phyloP scores from a whole-genome alignment of 2,329 filamentous ascomycete genomes.

The Xylariomycetidae sp. region DNA sequence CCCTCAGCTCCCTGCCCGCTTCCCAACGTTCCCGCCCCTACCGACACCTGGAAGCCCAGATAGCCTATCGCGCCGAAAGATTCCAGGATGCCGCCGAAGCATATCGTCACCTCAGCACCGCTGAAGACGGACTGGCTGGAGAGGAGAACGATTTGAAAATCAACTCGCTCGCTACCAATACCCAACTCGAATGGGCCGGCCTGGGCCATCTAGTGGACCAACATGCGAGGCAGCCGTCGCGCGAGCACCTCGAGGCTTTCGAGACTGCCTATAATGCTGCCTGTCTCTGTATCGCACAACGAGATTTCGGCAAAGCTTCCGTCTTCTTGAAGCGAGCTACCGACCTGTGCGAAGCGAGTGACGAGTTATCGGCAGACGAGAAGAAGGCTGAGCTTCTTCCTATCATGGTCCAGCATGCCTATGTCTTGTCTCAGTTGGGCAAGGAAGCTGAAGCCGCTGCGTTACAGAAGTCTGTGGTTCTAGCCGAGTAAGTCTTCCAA shows the following conservation, averaged over 20 bases:
- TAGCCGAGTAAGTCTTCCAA: slow-evolving; percentile 45
- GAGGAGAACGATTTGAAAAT: slow-evolving; percentile 73
- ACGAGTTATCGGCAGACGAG: slow-evolving; percentile 70
- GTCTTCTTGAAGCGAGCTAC: slow-evolving; percentile 65
- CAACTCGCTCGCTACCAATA: slow-evolving; percentile 67
- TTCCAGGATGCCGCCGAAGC: slow-evolving; percentile 62
- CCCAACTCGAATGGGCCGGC: slow-evolving; percentile 69
- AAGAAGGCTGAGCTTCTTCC: slow-evolving; percentile 70
- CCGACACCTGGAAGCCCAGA: slow-evolving; percentile 57
- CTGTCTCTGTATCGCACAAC: slow-evolving; percentile 66
- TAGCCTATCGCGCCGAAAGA: slow-evolving; percentile 69
- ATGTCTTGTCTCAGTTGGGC: slow-evolving; percentile 63
- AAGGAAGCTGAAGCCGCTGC: slow-evolving; percentile 61
- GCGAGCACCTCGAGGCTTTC: slow-evolving; percentile 68
- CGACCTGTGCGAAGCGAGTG: slow-evolving; percentile 66
- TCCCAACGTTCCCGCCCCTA: slow-evolving; percentile 27
- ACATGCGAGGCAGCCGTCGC: slow-evolving; percentile 50
- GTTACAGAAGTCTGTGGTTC: slow-evolving; percentile 57
- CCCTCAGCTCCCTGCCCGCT: slow-evolving; percentile 30
- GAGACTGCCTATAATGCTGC: slow-evolving; percentile 80
- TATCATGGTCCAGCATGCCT: slow-evolving; percentile 72
- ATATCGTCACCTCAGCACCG: slow-evolving; percentile 54
- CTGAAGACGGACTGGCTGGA: slow-evolving; percentile 40
- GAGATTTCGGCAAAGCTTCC: slow-evolving; percentile 60
- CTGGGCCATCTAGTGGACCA: slow-evolving; percentile 43